A percentile compares a stretch with the other conserved stretches of the same genome.
These are phyloP conservation scores for Alloascoidea hylecoeti DNA, from an alignment of 805 yeast genomes.

Conservation along the genomic window DNA sequence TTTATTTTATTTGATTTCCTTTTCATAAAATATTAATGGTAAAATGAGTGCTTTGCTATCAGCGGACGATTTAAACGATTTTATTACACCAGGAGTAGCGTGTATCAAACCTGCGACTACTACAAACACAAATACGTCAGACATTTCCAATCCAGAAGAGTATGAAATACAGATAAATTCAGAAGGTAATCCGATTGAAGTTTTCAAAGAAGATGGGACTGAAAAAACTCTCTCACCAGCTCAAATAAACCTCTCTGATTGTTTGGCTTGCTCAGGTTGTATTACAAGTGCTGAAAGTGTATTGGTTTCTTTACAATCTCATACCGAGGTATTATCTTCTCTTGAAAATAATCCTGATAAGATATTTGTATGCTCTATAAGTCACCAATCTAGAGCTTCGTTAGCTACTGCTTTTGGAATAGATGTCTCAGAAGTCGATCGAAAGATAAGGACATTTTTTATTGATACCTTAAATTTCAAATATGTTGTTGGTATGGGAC, in stretches of 20 bases:
- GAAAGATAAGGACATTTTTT: constrained; percentile 42
- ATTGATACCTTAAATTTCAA: constrained; percentile 47
- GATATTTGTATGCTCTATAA: constrained; percentile 58
- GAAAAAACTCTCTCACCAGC: constrained; percentile 46
- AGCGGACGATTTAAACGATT: constrained; percentile 87
- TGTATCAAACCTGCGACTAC: constrained; percentile 78
- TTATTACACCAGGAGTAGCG: constrained; percentile 87
- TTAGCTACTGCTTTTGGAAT: constrained; percentile 53
- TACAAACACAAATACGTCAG: constrained; percentile 15
- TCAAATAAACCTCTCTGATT: constrained; percentile 80
- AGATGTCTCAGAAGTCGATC: constrained; percentile 43
- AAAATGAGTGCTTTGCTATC: constrained; percentile 85
- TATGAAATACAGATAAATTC: constrained; percentile 44
- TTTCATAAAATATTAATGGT: no score
- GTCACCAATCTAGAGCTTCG: constrained; percentile 80
- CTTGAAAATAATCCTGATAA: constrained; percentile 23
- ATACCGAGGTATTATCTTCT: constrained; percentile 57
- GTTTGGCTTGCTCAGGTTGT: constrained; percentile 95
- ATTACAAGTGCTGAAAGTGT: constrained; percentile 97
- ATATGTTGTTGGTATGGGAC: constrained; percentile 71
- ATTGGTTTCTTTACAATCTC: constrained; percentile 80
- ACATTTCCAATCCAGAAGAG: constrained; percentile 16
- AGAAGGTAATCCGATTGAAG: constrained; percentile 53
- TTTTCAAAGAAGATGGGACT: constrained; percentile 35
- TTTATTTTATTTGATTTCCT: no score